Evolutionary conservation across 1,139 yeast genomes (phyloP).

Genomic region (Schizosaccharomyces versatilis): DNA sequence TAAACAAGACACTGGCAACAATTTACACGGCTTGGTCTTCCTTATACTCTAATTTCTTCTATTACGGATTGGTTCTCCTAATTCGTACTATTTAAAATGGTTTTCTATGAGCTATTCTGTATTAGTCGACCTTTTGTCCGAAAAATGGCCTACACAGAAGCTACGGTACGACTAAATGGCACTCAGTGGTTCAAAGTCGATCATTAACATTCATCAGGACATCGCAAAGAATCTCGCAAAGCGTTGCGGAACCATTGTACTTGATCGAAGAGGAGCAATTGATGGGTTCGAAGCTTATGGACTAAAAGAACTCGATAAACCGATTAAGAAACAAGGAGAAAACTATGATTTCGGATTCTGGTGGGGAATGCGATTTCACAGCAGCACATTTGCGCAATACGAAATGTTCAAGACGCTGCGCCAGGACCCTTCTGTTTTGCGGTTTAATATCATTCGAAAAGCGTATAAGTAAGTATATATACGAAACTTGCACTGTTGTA

Average conservation of each 20-base stretch:
- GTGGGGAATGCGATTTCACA: background rate
- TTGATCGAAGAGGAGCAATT: background rate
- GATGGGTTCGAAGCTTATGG: background rate
- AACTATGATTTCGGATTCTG: background rate
- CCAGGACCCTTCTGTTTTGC: background rate
- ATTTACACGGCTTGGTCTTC: background rate
- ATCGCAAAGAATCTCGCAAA: background rate
- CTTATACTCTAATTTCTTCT: background rate
- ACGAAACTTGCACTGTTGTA: too few species aligned
- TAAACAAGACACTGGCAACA: background rate
- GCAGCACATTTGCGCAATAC: background rate
- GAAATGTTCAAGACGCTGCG: background rate
- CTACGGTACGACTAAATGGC: too few species aligned
- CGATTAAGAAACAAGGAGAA: background rate
- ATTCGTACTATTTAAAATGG: background rate
- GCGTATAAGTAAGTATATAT: background rate
- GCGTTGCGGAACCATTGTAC: background rate
- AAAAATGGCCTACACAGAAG: too few species aligned
- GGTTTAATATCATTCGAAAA: background rate
- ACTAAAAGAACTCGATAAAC: conserved; percentile 1
- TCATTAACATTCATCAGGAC: too few species aligned
- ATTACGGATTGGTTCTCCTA: background rate
- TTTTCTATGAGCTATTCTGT: background rate
- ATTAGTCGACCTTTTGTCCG: background rate
- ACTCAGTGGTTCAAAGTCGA: too few species aligned